Percentiles rank a stretch among this genome's conserved stretches.
Conservation (phyloP, 2,329 filamentous ascomycete genomes). For the Herpomyces periplanetae region DNA sequence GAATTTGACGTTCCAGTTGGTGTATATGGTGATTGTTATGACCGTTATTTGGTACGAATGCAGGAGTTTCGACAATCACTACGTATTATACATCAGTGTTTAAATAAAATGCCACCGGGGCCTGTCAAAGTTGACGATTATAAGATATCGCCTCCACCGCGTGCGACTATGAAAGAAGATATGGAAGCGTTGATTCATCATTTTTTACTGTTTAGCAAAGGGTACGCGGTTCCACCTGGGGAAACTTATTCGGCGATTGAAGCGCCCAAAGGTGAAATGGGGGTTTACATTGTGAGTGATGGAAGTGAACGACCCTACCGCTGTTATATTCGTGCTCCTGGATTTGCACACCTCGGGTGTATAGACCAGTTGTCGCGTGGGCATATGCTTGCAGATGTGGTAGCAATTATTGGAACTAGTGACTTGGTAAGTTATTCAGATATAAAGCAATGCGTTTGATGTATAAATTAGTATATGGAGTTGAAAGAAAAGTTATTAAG, state of each 20-base stretch:
- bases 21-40: slow-evolving; percentile 91
- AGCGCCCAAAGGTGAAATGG: slow-evolving; percentile 99
- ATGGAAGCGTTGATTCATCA: slow-evolving; percentile 99
- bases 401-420: slow-evolving; percentile 39
- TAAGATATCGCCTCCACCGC: slow-evolving; percentile 84
- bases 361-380: slow-evolving; percentile 80
- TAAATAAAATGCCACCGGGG: slow-evolving; percentile 92
- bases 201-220: slow-evolving; percentile 94
- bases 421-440: too few relatives aligned
- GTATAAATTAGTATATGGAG: too few relatives aligned
- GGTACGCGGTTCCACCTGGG: slow-evolving; percentile 76
- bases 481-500: too few relatives aligned
- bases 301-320: slow-evolving; percentile 84
- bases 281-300: slow-evolving; percentile 76
- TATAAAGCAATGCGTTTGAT: too few relatives aligned
- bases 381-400: slow-evolving; percentile 74
- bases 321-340: slow-evolving; percentile 83
- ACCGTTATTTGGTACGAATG: slow-evolving; percentile 95
- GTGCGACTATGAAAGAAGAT: slow-evolving; percentile 98
- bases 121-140: slow-evolving; percentile 91
- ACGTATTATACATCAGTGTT: slow-evolving; percentile 87
- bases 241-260: slow-evolving; percentile 96
- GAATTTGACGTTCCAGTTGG: slow-evolving; percentile 95
- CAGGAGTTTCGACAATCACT: slow-evolving; percentile 96
- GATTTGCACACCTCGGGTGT: slow-evolving; percentile 69